A percentile compares a stretch with the other conserved stretches of the same genome.
phyloP scores from a whole-genome alignment of 1,139 yeast species.

The Candida tetrigidarum region DNA sequence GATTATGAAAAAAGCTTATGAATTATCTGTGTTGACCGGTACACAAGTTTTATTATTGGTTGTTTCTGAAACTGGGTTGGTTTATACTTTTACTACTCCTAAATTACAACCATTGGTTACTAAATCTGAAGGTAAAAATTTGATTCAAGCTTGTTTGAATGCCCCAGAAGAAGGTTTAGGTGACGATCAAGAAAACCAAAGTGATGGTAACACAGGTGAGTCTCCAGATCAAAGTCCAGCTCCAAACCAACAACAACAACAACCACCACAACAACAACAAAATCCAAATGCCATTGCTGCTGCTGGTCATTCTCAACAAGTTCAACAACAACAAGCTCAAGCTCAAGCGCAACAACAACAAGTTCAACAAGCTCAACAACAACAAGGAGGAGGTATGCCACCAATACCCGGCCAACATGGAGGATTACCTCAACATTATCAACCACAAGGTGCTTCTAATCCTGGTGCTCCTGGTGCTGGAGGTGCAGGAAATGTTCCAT shows the following conservation, averaged over 20 bases:
- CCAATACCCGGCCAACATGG: constrained; percentile 18
- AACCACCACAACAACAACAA: constrained; percentile 33
- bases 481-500: constrained; percentile 15
- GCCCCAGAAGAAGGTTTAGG: constrained; percentile 78
- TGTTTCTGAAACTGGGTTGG: constrained; percentile 96
- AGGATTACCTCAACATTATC: constrained; percentile 20
- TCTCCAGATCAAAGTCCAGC: constrained; percentile 47
- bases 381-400: constrained; percentile 44
- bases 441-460: constrained; percentile 33
- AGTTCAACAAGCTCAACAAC: constrained; percentile 40
- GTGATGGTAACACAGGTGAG: constrained; percentile 51
- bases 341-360: constrained; percentile 25
- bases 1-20: constrained; percentile 98
- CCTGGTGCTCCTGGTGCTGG: constrained; percentile 10
- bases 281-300: constrained; percentile 31
- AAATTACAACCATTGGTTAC: constrained; percentile 97
- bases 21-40: constrained; percentile 92
- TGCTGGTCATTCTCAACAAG: constrained; percentile 14
- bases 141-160: constrained; percentile 95
- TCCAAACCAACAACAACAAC: constrained; percentile 29
- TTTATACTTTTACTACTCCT: constrained; percentile 98
- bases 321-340: constrained; percentile 33
- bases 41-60: constrained; percentile 94
- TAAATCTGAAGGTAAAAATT: constrained; percentile 94
- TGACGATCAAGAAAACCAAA: constrained; percentile 68